Evolutionary conservation across 805 yeast species (phyloP).

Genomic region (Ogataea paraovalis): DNA sequence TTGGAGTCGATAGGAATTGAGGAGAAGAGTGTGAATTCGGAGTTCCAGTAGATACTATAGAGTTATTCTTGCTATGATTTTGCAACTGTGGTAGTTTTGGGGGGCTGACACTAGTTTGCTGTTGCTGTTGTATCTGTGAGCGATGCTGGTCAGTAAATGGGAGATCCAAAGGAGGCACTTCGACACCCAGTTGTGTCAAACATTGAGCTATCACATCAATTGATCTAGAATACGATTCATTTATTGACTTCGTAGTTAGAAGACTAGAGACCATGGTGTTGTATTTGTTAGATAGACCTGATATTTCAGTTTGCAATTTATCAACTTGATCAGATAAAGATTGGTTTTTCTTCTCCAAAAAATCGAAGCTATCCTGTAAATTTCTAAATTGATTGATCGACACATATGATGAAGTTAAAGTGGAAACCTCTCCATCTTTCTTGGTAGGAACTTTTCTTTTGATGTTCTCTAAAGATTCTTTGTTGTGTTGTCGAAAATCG

Average conservation of each 20-base stretch:
- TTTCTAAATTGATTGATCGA: slow-evolving; percentile 23
- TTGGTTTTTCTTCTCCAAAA: slow-evolving; percentile 27
- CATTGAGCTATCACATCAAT: slow-evolving; percentile 47
- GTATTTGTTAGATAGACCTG: slow-evolving; percentile 50
- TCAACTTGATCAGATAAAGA: slow-evolving; percentile 32
- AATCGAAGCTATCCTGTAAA: slow-evolving; percentile 27
- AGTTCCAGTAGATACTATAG: slow-evolving; percentile 6
- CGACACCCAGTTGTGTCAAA: slow-evolving; percentile 56
- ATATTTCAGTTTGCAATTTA: slow-evolving; percentile 33
- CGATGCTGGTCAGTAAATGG: slow-evolving; percentile 33
- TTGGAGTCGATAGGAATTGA: slow-evolving; percentile 7
- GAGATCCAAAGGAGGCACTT: slow-evolving; percentile 60
- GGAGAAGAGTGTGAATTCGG: slow-evolving; percentile 9
- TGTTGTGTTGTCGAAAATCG: slow-evolving; percentile 71
- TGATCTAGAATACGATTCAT: slow-evolving; percentile 53
- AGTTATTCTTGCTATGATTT: slow-evolving; percentile 1
- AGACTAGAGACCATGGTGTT: slow-evolving; percentile 61
- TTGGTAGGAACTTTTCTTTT: slow-evolving; percentile 70
- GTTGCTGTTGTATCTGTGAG: slow-evolving; percentile 3
- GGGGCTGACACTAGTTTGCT: not conserved
- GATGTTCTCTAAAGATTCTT: slow-evolving; percentile 79
- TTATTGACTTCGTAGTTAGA: slow-evolving; percentile 49
- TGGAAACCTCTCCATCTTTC: slow-evolving; percentile 20
- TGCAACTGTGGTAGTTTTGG: slow-evolving; percentile 5
- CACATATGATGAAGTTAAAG: slow-evolving; percentile 12